Evolutionary conservation across 805 yeast genomes (phyloP), one percentile per base, ranked within the genome.

Genomic region (Maudiozyma pseudohumilis): DNA sequence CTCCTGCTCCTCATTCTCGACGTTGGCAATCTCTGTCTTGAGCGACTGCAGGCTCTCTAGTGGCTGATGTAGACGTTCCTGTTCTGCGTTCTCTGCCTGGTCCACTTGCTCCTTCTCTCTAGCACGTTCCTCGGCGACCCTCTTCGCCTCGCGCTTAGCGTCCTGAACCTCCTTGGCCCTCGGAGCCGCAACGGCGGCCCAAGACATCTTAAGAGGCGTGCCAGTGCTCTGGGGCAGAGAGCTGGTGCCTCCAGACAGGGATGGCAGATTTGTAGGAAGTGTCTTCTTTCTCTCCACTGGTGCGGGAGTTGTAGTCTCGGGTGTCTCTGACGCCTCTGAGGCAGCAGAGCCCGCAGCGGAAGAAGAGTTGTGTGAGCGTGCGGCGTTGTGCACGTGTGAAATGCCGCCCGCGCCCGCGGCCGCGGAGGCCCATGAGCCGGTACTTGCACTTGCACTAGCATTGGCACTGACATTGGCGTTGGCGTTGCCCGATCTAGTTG

Each of bases 181-280:
- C 27, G 84, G 77, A 38, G 73, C 63, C 38, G 78, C 77, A 49
- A 79, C 74, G 15, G 86, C 73, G 23, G 86, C 85, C 82, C 85
- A 78, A 3, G 85, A 68, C 50, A 67, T 64, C 45, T 64, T 56
- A 22, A 39, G 39, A 36, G 41, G 36, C 22, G 42, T 30, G 16
- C 30, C 42, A 31, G 50, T 30, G 4, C 38, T 34, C 18, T 45
- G 29, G 1, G 43, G 33, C 15, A 43, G 41, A 12, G 45, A 12
- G 7, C 23, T 29, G 7, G 23, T 23, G 9, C 32, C 23, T 34
- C 37, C 23, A 22, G 39, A 36, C n/a, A 40, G 32, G 12, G 36
- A 25, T 20, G 42, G 42, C 23, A 40, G 16, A 17, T 34, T 26
- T n/a, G n/a, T n/a, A n/a, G n/a, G n/a, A n/a, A n/a, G n/a, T n/a